A percentile compares a stretch with the other conserved stretches of the same genome.
Conservation (phyloP, 768 basidiomycete species). For the Pleurotus cornucopiae region DNA sequence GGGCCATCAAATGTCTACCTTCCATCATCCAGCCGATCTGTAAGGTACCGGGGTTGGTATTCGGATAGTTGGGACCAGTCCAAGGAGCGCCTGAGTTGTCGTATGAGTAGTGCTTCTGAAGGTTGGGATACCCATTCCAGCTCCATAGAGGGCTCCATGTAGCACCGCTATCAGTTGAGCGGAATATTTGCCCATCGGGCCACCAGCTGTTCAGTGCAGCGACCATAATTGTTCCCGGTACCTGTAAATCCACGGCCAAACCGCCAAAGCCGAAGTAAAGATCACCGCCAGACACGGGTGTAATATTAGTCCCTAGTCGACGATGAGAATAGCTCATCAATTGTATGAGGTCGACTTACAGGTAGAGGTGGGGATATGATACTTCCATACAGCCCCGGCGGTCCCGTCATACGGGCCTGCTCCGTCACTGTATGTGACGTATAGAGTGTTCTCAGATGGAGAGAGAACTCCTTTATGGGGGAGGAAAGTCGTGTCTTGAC, state of each 20-base stretch:
- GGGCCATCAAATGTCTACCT: slow-evolving; percentile 22
- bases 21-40: slow-evolving; percentile 77
- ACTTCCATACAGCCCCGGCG: slow-evolving; percentile 44
- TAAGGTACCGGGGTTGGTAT: slow-evolving; percentile 36
- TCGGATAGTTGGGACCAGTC: slow-evolving; percentile 47
- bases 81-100: slow-evolving; percentile 55
- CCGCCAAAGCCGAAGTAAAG: slow-evolving; percentile 64
- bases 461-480: slow-evolving; percentile 68
- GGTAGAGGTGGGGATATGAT: slow-evolving; percentile 44
- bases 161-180: slow-evolving; percentile 51
- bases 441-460: slow-evolving; percentile 50
- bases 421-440: slow-evolving; percentile 58
- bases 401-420: slow-evolving; percentile 64
- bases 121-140: slow-evolving; percentile 42
- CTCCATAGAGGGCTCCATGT: slow-evolving; percentile 60
- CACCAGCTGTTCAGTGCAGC: slow-evolving; percentile 63
- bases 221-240: slow-evolving; percentile 64
- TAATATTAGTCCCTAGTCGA: slow-evolving; percentile 51
- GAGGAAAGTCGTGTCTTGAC: slow-evolving; percentile 53
- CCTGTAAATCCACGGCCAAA: slow-evolving; percentile 54
- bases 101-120: slow-evolving; percentile 52
- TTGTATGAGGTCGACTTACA: slow-evolving; percentile 23
- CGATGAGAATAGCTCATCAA: not conserved
- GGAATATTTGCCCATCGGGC: slow-evolving; percentile 65
- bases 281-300: slow-evolving; percentile 52